Evolutionary conservation across 495 filamentous ascomycete genomes (phyloP).

Genomic region (Hypoxylon trugodes): DNA sequence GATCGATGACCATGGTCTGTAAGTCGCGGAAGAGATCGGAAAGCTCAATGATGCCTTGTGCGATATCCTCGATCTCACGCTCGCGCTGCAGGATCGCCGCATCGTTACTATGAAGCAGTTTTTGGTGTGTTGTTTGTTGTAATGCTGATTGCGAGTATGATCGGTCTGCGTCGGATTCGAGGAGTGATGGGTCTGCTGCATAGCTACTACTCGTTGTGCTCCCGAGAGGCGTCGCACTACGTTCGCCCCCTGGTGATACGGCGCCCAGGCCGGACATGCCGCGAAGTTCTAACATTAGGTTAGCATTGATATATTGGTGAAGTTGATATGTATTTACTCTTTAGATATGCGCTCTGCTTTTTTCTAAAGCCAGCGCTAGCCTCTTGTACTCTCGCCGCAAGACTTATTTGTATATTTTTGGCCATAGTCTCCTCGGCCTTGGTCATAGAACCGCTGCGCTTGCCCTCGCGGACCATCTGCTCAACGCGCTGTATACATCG

Average conservation of each 20-base stretch:
- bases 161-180: slow-evolving; percentile 90
- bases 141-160: slow-evolving; percentile 90
- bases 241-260: slow-evolving; percentile 47
- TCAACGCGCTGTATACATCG: slow-evolving; percentile 86
- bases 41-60: slow-evolving; percentile 95
- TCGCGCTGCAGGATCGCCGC: slow-evolving; percentile 89
- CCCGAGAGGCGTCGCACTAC: slow-evolving; percentile 67
- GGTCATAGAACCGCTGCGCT: slow-evolving; percentile 70
- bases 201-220: slow-evolving; percentile 63
- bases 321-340: slow-evolving; percentile 72
- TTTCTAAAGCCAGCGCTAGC: slow-evolving; percentile 92
- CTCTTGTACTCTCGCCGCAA: slow-evolving; percentile 89
- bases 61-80: slow-evolving; percentile 96
- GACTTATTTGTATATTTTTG: slow-evolving; percentile 89
- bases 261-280: slow-evolving; percentile 66
- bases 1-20: slow-evolving; percentile 96
- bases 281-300: slow-evolving; percentile 73
- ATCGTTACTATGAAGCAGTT: slow-evolving; percentile 79
- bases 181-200: slow-evolving; percentile 77
- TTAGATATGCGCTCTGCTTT: slow-evolving; percentile 95
- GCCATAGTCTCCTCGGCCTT: slow-evolving; percentile 93
- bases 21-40: slow-evolving; percentile 96
- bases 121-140: slow-evolving; percentile 70
- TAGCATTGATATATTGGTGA: background rate
- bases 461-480: slow-evolving; percentile 79